Evolutionary conservation across 495 filamentous ascomycete species (phyloP).

Genomic region (Penicillium canariense): DNA sequence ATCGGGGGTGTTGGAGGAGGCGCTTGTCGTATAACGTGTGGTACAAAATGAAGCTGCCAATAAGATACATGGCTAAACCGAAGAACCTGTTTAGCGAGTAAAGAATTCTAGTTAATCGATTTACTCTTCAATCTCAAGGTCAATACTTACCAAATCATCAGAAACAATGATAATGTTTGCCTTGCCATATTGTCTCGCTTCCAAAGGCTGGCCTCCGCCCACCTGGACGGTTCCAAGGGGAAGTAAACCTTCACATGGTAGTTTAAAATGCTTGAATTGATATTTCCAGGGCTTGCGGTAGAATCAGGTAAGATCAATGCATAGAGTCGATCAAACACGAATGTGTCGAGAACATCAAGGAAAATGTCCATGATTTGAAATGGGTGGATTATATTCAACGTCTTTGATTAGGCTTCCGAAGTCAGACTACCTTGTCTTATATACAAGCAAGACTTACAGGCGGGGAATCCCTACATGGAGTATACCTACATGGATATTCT

Average conservation of each 20-base stretch:
- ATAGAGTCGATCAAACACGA: slow-evolving; percentile 67
- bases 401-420: background rate
- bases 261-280: slow-evolving; percentile 13
- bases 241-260: slow-evolving; percentile 54
- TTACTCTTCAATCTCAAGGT: background rate
- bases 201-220: slow-evolving; percentile 66
- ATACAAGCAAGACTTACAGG: background rate
- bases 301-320: slow-evolving; percentile 56
- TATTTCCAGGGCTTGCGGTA: slow-evolving; percentile 28
- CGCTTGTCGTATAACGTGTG: slow-evolving; percentile 86
- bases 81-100: slow-evolving; percentile 54
- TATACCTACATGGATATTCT: slow-evolving; percentile 12
- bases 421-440: background rate
- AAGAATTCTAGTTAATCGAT: background rate
- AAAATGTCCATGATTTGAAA: slow-evolving; percentile 68
- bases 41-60: slow-evolving; percentile 73
- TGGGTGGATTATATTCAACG: background rate
- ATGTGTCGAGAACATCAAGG: slow-evolving; percentile 70
- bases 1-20: slow-evolving; percentile 82
- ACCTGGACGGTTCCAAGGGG: slow-evolving; percentile 55
- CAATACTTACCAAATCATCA: slow-evolving; percentile 64
- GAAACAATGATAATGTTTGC: slow-evolving; percentile 61
- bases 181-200: slow-evolving; percentile 64
- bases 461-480: slow-evolving; percentile 15
- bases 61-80: slow-evolving; percentile 65